Conservation (phyloP, 106 monocot species). For the Dioscorea alata region DNA sequence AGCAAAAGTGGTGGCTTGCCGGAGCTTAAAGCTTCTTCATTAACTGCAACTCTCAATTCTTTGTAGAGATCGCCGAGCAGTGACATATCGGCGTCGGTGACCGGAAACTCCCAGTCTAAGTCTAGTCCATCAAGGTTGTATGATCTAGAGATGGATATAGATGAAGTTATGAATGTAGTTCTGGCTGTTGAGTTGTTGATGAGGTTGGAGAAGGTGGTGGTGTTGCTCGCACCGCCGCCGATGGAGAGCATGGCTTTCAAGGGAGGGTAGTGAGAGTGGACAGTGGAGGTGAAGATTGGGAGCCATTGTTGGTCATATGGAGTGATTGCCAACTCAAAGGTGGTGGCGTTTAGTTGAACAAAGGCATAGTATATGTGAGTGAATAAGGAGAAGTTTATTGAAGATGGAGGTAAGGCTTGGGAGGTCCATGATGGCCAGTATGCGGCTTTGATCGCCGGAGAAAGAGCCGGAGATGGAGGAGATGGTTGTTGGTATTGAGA, state of each 20-base stretch:
- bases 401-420: background rate
- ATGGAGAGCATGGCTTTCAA: background rate
- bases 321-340: background rate
- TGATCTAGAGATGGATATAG: background rate
- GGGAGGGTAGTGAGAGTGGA: background rate
- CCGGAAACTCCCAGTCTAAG: conserved; percentile 7
- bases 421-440: background rate
- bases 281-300: background rate
- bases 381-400: background rate
- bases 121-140: conserved; percentile 4
- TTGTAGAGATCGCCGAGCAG: background rate
- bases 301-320: background rate
- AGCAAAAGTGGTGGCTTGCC: background rate
- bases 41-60: background rate
- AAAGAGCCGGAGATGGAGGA: background rate
- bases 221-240: background rate
- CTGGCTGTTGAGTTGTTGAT: background rate
- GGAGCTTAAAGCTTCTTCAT: background rate
- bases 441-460: background rate
- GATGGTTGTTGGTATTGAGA: background rate
- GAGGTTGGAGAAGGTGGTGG: background rate
- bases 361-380: conserved; percentile 13
- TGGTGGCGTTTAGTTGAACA: background rate
- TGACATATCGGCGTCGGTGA: background rate
- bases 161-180: background rate